phyloP scores from a whole-genome alignment of 495 filamentous ascomycete genomes.

The Hypoxylon cercidicola region DNA sequence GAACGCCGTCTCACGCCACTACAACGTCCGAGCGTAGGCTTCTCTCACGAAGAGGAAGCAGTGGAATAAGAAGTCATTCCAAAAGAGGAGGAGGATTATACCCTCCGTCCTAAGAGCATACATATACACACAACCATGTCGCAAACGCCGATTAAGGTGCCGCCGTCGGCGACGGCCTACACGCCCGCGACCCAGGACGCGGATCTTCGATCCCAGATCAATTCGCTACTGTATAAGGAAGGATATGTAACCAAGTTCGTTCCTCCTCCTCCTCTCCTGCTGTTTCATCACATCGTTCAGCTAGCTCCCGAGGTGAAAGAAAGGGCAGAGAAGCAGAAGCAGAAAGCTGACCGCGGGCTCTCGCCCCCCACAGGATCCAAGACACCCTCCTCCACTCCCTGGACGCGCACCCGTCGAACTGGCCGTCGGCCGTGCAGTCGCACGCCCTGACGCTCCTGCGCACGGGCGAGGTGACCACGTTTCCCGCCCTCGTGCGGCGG shows the following conservation, averaged over 20 bases:
- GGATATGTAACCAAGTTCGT: constrained; percentile 61
- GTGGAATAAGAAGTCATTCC: background rate
- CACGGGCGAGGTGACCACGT: constrained; percentile 62
- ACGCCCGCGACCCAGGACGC: constrained; percentile 60
- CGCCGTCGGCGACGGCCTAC: constrained; percentile 60
- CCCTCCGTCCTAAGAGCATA: constrained; percentile 13
- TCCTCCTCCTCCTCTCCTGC: background rate
- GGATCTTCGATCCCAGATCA: constrained; percentile 65
- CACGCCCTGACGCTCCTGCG: constrained; percentile 65
- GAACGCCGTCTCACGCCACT: background rate
- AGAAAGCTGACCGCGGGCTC: too few species aligned
- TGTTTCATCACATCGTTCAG: too few species aligned
- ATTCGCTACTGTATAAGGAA: constrained; percentile 57
- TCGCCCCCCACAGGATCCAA: constrained; percentile 58
- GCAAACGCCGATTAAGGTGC: constrained; percentile 64
- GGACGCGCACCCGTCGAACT: constrained; percentile 61
- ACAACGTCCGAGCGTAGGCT: background rate
- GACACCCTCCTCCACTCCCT: constrained; percentile 65
- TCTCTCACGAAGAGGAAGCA: background rate
- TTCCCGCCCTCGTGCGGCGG: constrained; percentile 61
- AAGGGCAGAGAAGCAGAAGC: background rate
- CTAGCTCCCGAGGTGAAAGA: background rate
- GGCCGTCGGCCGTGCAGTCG: constrained; percentile 62
- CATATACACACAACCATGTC: constrained; percentile 45
- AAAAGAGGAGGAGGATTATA: constrained; percentile 5